These are phyloP conservation scores for Helenozyma rhizophorensis DNA, from an alignment of 805 yeast species.

Conservation along the genomic window DNA sequence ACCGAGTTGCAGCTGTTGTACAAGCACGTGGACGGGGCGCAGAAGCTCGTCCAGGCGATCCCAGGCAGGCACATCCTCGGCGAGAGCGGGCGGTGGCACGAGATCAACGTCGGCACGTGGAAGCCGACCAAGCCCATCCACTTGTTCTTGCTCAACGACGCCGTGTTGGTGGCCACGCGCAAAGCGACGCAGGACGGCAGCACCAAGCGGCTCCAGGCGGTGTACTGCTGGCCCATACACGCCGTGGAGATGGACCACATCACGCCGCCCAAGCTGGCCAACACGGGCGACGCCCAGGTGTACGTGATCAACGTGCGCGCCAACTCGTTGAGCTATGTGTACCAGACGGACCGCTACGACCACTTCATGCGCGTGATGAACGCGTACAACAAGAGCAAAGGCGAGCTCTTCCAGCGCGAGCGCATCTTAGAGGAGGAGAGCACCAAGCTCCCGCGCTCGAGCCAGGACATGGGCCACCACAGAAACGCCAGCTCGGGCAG, in stretches of 20 bases:
- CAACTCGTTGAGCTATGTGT: constrained; percentile 49
- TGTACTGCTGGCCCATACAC: constrained; percentile 72
- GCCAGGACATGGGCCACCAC: constrained; percentile 7
- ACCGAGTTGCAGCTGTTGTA: constrained; percentile 64
- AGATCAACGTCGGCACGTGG: constrained; percentile 79
- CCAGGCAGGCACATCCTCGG: constrained; percentile 79
- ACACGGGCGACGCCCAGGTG: constrained; percentile 18
- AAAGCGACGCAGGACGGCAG: constrained; percentile 29
- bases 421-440: constrained; percentile 20
- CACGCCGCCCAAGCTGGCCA: constrained; percentile 16
- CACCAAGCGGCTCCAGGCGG: constrained; percentile 52
- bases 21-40: constrained; percentile 88
- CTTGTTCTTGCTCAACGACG: constrained; percentile 72
- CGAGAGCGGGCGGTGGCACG: constrained; percentile 83
- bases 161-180: constrained; percentile 67
- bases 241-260: constrained; percentile 50
- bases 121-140: constrained; percentile 74
- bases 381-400: constrained; percentile 57
- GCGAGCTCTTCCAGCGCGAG: constrained; percentile 39
- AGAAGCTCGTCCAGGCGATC: constrained; percentile 64
- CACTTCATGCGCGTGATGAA: constrained; percentile 52
- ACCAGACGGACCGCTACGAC: constrained; percentile 56
- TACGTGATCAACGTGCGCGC: constrained; percentile 45
- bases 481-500: constrained; percentile 7
- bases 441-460: constrained; percentile 1